A percentile compares a stretch with the other conserved stretches of the same genome.
These are phyloP conservation scores for Arthrobotrys entomopaga DNA, from an alignment of 2,329 filamentous ascomycete species.

Conservation along the genomic window DNA sequence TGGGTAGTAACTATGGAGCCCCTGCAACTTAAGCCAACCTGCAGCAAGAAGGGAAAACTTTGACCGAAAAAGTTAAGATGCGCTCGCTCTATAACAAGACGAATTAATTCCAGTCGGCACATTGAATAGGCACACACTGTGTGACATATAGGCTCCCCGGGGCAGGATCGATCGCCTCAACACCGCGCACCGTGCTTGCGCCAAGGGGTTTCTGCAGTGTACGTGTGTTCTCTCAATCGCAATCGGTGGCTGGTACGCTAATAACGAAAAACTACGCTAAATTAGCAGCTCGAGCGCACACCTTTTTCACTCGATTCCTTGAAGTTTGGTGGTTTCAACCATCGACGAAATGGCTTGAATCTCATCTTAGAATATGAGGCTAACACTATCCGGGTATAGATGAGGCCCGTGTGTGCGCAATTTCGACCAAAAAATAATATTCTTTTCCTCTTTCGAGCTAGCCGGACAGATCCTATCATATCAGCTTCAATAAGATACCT, in stretches of 20 bases:
- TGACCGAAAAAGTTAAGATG: constrained; percentile 34
- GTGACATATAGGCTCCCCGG: constrained; percentile 26
- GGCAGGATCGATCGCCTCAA: not conserved
- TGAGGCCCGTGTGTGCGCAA: constrained; percentile 24
- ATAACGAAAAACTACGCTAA: not conserved
- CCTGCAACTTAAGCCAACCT: not conserved
- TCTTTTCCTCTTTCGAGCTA: constrained; percentile 1
- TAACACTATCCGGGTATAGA: constrained; percentile 39
- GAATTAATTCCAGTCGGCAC: constrained; percentile 2
- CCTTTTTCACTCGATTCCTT: not conserved
- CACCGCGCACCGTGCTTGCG: not conserved
- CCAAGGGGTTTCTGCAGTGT: not conserved
- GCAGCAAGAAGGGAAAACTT: constrained; percentile 4
- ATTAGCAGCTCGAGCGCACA: constrained; percentile 10
- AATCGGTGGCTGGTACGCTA: constrained; percentile 18
- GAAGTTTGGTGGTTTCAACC: constrained; percentile 31
- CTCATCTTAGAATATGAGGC: constrained; percentile 37
- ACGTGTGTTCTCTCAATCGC: not conserved
- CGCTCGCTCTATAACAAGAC: not conserved
- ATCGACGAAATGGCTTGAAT: constrained; percentile 43
- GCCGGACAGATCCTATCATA: not conserved
- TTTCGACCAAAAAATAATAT: constrained; percentile 1
- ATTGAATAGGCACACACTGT: constrained; percentile 32
- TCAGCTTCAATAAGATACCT: not conserved
- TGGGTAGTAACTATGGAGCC: not conserved